These are phyloP conservation scores for Diaporthe sp. DNA, from an alignment of 2,329 filamentous ascomycete species.

Conservation along the genomic window DNA sequence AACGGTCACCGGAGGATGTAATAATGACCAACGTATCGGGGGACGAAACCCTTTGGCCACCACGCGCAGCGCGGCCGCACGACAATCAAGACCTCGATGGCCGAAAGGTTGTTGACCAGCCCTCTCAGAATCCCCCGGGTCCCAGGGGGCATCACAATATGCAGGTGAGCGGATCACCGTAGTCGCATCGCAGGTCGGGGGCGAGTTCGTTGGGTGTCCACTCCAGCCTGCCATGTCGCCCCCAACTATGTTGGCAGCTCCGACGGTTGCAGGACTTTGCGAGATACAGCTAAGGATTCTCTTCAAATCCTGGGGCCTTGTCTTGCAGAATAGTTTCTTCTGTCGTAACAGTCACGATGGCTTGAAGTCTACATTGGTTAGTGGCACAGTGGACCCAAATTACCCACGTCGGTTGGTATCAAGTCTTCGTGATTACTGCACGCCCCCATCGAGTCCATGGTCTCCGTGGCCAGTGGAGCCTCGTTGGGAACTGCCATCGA, in stretches of 20 bases:
- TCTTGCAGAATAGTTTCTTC: background rate
- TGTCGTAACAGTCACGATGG: background rate
- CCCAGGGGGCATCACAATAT: background rate
- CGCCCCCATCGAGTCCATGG: background rate
- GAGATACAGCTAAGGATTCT: background rate
- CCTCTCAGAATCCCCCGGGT: background rate
- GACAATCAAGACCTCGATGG: background rate
- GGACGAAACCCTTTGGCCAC: background rate
- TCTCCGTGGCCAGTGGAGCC: background rate
- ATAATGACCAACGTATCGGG: background rate
- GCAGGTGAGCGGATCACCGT: background rate
- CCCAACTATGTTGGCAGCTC: background rate
- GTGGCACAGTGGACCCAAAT: background rate
- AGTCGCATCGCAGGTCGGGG: background rate
- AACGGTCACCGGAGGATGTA: background rate
- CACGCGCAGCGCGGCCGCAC: background rate
- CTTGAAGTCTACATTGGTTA: background rate
- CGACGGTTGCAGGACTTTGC: background rate
- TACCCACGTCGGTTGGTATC: background rate
- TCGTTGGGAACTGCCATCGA: background rate
- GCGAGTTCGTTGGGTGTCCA: background rate
- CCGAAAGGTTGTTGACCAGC: background rate
- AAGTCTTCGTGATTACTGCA: background rate
- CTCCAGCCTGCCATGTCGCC: background rate
- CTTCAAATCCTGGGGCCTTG: background rate